A percentile compares a stretch with the other conserved stretches of the same genome.
These are phyloP conservation scores for Mycena alexandri DNA, from an alignment of 768 basidiomycete genomes.

Conservation along the genomic window DNA sequence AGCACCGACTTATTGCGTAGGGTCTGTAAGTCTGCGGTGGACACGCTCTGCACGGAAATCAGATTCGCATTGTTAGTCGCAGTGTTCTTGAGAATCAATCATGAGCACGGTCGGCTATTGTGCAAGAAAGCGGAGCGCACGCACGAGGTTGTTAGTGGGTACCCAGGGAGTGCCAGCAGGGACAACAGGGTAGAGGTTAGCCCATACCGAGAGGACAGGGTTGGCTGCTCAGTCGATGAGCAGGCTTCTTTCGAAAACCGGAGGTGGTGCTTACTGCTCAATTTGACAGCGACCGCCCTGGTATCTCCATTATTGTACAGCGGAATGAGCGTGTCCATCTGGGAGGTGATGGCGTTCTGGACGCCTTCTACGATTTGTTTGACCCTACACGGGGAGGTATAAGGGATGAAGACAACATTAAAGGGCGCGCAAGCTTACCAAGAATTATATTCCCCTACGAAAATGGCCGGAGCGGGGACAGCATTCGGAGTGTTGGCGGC, in stretches of 20 bases:
- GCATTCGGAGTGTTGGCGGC: neutral
- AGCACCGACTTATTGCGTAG: no score
- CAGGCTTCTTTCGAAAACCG: neutral
- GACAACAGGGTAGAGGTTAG: constrained; percentile 4
- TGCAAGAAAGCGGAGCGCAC: no score
- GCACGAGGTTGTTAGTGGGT: constrained; percentile 11
- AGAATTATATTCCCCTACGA: constrained; percentile 9
- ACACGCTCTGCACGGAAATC: no score
- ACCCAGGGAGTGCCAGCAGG: constrained; percentile 8
- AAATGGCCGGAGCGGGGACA: neutral
- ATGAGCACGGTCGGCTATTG: no score
- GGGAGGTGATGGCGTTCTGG: neutral
- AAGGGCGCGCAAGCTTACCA: neutral
- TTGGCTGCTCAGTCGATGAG: constrained; percentile 16
- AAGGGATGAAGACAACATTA: neutral
- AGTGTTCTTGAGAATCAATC: no score
- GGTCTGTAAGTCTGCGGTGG: no score
- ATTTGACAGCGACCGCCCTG: constrained; percentile 7
- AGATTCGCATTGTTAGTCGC: no score
- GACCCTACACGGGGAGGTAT: constrained; percentile 1
- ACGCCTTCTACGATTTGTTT: constrained; percentile 6
- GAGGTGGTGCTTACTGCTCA: constrained; percentile 9
- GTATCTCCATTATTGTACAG: constrained; percentile 5
- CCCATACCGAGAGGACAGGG: constrained; percentile 10
- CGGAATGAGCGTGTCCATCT: constrained; percentile 20